Base-by-base conservation (phyloP, 1,139 yeast genomes). In the Blastobotrys serpentis region DNA sequence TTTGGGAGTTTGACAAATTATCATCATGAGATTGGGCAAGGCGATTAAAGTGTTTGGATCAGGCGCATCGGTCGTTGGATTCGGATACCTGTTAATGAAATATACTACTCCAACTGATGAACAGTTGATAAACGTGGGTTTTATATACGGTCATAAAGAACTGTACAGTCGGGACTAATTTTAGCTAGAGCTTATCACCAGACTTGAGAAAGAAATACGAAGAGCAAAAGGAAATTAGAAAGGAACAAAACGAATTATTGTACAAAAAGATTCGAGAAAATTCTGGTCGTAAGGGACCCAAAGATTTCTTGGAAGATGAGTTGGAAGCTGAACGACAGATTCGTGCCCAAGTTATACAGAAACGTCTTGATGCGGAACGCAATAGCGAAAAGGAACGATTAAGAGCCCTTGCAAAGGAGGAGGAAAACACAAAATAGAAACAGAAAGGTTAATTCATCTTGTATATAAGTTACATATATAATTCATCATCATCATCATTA, bases 71-170 rank as follows among this genome's bases (percentile, higher is more conserved):
- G 82, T 88, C 19, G 71, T 86, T 10, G 86, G 83, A 2, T 61
- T 80, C 0, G 96, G 96, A 5, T 78, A 81, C 1, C 54, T 85
- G 3, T 70, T 84, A 21, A 84, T 69, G 68, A 82, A 79, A 54
- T 85, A 79, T 63, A 79, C 90, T 2, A 83, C 88, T 0, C 96
- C 96, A 1, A 77, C 92, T 0, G 95, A 87, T 58, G 96, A 88
- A 58, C 78, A 89, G 62, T 68, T 89, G 47, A 76, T 89, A 40
- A 79, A 82, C 13, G 62, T 59, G 50, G 49, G 64, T 50, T 17
- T 5, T 23, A 29, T 11, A 23, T 6, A 23, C 10, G 26, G 6
- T 23, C 26, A 6, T 23, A 10, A 10, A 6, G n/a, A n/a, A n/a
- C n/a, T n/a, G n/a, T n/a, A n/a, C n/a, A n/a, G n/a, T n/a, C n/a